Evolutionary conservation across 140 eudicot genomes (phyloP), one percentile per base, ranked within the genome.

Genomic region (Ambrosia hybrid): DNA sequence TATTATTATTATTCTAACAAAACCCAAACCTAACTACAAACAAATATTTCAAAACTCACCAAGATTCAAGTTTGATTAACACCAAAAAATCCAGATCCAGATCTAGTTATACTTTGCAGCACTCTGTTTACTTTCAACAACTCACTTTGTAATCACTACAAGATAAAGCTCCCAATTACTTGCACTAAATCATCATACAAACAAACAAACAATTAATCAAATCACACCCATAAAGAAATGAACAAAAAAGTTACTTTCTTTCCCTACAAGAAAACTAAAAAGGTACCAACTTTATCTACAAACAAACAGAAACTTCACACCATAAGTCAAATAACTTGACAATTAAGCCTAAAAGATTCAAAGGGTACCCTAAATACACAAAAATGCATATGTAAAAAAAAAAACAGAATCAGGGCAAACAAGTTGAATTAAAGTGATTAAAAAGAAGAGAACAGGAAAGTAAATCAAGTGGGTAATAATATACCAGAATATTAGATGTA

Each of bases 401-500:
- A 66, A n/a, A 36, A 21, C 30, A 16, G 45, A 26, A n/a, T 66
- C 16, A 17, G 59, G 66, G 13, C 38, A 65, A 30, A 53, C 65
- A 74, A 74, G 33, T 45, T 67, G 37, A 10, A 13, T 21, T 46
- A 7, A 48, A 61, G 4, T 46, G 38, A 61, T 45, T 67, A n/a
- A 56, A 55, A 64, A 46, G 11, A 48, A 13, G 68, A 52, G 67
- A 65, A 65, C 3, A n/a, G 11, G 12, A 3, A 51, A 37, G 15
- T 51, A 41, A n/a, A 74, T 55, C 48, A 38, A 43, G 59, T 9
- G 68, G 14, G 3, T 67, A 56, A 75, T 21, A 56, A 3, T 3
- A 56, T 75, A 75, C 74, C 80, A 15, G 37, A 66, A 57, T 14
- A 56, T 34, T 41, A 65, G 51, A 57, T 53, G 9, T 15, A 7